Conservation (phyloP, 2,329 filamentous ascomycete genomes). For the Ophiostoma himal-ulmi region DNA sequence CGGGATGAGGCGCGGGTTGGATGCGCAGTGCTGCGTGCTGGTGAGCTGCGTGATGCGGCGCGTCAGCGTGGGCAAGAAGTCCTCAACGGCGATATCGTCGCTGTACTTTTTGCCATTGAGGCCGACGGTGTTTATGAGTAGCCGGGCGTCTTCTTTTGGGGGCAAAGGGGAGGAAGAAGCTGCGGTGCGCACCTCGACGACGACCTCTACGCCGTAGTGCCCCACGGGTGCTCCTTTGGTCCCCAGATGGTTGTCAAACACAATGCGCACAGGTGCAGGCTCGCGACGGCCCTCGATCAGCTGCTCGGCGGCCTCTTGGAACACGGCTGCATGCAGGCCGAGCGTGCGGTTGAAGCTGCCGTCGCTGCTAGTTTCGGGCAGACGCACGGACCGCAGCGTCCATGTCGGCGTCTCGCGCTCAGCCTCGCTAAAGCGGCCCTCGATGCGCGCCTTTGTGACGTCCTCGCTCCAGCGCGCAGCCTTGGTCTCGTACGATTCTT, state of each 20-base stretch:
- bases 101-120: slow-evolving; percentile 64
- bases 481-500: slow-evolving; percentile 71
- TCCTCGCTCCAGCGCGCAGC: slow-evolving; percentile 76
- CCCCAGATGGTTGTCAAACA: slow-evolving; percentile 64
- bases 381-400: slow-evolving; percentile 66
- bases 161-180: neutral
- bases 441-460: slow-evolving; percentile 76
- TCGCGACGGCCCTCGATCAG: slow-evolving; percentile 59
- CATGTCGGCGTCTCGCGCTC: slow-evolving; percentile 76
- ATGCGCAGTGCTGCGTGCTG: slow-evolving; percentile 61
- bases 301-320: slow-evolving; percentile 61
- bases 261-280: slow-evolving; percentile 62
- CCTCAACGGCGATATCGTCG: slow-evolving; percentile 66
- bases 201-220: slow-evolving; percentile 65
- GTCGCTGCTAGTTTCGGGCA: slow-evolving; percentile 42
- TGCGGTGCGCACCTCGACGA: slow-evolving; percentile 56
- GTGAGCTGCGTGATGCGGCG: slow-evolving; percentile 68
- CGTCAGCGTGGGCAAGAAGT: slow-evolving; percentile 69
- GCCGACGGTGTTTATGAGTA: slow-evolving; percentile 52
- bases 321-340: slow-evolving; percentile 60
- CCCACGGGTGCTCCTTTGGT: slow-evolving; percentile 61
- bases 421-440: slow-evolving; percentile 74
- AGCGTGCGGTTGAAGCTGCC: slow-evolving; percentile 42
- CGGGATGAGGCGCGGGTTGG: slow-evolving; percentile 58
- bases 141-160: slow-evolving; percentile 30